Base-by-base conservation (phyloP, 371 early-diverging fungal species). In the Mucor racemosus region DNA sequence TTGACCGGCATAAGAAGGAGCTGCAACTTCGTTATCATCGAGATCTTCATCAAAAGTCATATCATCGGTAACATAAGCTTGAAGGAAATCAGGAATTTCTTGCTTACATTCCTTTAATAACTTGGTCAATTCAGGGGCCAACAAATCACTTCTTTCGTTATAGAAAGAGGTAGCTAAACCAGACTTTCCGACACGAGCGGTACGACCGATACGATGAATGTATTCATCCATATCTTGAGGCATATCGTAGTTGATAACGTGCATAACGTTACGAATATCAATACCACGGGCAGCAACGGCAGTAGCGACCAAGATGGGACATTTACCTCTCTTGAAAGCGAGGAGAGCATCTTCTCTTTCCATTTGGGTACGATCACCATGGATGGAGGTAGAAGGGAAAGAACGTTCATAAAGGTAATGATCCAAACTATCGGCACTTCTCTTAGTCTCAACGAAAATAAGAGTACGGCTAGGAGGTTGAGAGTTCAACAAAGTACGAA, bases 211-310 rank as follows among this genome's bases (percentile, higher is more conserved):
- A 41, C 94, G 84, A 65, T 95, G 95, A 59, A 94, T 89, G 74
- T 93, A 94, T 60, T 92, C 93, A 65, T 95, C 94, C 66, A 92
- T 88, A 63, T 87, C 84, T 35, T 75, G 75, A 48, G 91, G 89
- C 65, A 95, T 75, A 77, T 97, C 95, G 73, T 90, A 95, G 74
- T 95, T 94, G 67, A 96, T 85, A 9, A 95, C 92, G 56, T 91
- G 91, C 78, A 90, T 91, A 42, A 95, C 89, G 63, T 91, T 87
- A 62, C 88, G 86, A 53, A 97, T 89, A 79, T 97, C 96, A 42
- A 96, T 77, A 66, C 98, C 98, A 77, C 98, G 88, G 26, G 96
- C 91, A 62, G 94, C 97, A 7, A 98, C 94, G 41, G 95, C 95
- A 4, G 97, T 98, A 33, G 95, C 96, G 39, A 97, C 92, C 41